Evolutionary conservation across 2,329 filamentous ascomycete species (phyloP).

Genomic region (Xylariaceae sp.): DNA sequence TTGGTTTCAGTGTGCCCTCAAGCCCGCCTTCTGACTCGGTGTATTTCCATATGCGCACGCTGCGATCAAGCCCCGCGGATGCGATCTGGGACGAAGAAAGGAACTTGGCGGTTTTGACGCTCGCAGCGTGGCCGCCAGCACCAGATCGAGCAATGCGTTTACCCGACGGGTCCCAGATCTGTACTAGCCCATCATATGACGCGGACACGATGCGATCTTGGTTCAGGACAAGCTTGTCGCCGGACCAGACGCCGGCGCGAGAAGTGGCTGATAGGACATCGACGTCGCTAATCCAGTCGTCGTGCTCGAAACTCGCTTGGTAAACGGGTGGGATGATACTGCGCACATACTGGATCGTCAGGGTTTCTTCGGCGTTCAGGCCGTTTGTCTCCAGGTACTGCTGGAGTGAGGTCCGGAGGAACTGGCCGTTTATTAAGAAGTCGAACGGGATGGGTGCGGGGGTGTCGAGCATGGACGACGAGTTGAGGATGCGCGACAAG

Average conservation of each 20-base stretch:
- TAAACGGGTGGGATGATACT: conserved; percentile 85
- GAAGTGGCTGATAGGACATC: conserved; percentile 71
- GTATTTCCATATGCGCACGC: conserved; percentile 87
- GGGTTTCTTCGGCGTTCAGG: conserved; percentile 78
- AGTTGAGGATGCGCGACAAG: conserved; percentile 64
- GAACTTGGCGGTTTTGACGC: conserved; percentile 79
- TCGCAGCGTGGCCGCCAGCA: conserved; percentile 59
- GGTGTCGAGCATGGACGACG: conserved; percentile 64
- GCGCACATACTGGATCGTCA: conserved; percentile 88
- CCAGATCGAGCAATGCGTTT: conserved; percentile 71
- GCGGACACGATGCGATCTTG: conserved; percentile 79
- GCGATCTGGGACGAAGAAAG: conserved; percentile 71
- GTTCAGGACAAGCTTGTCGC: conserved; percentile 43
- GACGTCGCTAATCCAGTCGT: conserved; percentile 90
- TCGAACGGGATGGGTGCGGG: conserved; percentile 72
- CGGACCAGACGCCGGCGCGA: conserved; percentile 52
- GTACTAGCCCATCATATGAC: conserved; percentile 82
- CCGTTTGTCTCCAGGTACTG: conserved; percentile 84
- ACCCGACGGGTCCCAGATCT: conserved; percentile 88
- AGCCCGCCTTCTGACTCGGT: conserved; percentile 57
- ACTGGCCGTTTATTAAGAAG: conserved; percentile 91
- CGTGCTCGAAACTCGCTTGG: conserved; percentile 89
- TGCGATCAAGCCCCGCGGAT: conserved; percentile 78
- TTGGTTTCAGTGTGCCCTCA: conserved; percentile 60
- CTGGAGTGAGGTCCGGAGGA: conserved; percentile 81